These are phyloP conservation scores for Malus hybrid DNA, from an alignment of 331 rosid species.

Conservation along the genomic window DNA sequence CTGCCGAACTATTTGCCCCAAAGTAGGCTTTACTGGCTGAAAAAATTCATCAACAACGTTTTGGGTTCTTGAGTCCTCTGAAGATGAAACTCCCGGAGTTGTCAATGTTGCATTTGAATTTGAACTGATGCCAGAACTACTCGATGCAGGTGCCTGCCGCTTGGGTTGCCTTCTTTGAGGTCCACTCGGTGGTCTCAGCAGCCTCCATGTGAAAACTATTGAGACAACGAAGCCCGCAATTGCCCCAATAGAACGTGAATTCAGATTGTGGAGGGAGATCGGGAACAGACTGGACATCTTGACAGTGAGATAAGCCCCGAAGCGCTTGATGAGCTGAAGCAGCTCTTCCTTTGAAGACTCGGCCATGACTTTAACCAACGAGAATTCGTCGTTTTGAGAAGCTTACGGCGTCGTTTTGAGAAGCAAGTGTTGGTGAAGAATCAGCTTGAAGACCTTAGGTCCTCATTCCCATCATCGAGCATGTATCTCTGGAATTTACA, in stretches of 20 bases:
- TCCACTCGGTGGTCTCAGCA: constrained; percentile 58
- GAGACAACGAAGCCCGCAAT: constrained; percentile 86
- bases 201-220: constrained; percentile 83
- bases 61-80: constrained; percentile 63
- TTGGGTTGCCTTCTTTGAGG: constrained; percentile 66
- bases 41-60: constrained; percentile 63
- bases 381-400: background rate
- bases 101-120: constrained; percentile 30
- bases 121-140: constrained; percentile 48
- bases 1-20: constrained; percentile 92
- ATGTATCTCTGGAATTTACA: background rate
- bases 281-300: no score
- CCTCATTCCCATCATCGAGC: background rate
- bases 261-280: constrained; percentile 38
- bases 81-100: constrained; percentile 34
- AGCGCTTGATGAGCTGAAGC: no score
- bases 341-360: no score
- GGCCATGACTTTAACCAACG: constrained; percentile 15
- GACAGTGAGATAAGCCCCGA: no score
- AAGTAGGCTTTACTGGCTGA: constrained; percentile 69
- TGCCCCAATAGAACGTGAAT: constrained; percentile 71
- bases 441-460: background rate
- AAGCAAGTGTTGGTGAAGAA: no score
- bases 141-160: constrained; percentile 56
- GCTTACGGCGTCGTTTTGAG: background rate